Base-by-base conservation (phyloP, 805 yeast genomes). In the Zygoascus flipseniorum region DNA sequence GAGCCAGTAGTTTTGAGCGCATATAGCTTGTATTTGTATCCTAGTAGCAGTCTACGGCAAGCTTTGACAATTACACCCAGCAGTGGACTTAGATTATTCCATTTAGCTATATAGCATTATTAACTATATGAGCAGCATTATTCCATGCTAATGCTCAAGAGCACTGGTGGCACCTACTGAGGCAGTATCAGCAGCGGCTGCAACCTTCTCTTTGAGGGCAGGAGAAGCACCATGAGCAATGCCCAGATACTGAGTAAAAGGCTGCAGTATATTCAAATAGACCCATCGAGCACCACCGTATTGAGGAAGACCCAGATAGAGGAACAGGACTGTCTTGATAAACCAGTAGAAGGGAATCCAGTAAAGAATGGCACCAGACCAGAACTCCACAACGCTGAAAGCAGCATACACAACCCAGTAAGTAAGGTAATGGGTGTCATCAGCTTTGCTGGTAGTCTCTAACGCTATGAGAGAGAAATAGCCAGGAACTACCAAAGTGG, bases 361-460 rank as follows among this genome's bases (percentile, higher is more conserved):
- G 79, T 89, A 89, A 55, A 92, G 77, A 63, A 93, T 85, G 39
- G 97, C 85, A 65, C 82, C 81, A 52, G 96, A 83, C 98, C 97
- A 93, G 79, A 89, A 93, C 75, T 93, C 99, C 64, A 89, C 68
- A 51, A 93, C 90, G 69, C 83, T 88, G 74, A 93, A 80, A 63
- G 83, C 82, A 14, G 97, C 96, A 68, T 87, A 93, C n/a, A 93
- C 96, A 54, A 93, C 97, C 99, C 99, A 93, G 77, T 93, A 93
- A 13, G 97, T 87, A 48, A 93, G 79, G 68, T 87, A 80, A 69
- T 85, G 84, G 47, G 93, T 82, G 71, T 93, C 99, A 69, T 92
- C 97, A 44, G 73, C 71, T 43, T 82, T 72, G 16, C 78, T 65
- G 9, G 80, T 59, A 20, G 96, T 85, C 69, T 82, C 86, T 60